Evolutionary conservation across 805 yeast species (phyloP), one percentile per base, ranked within the genome.

Genomic region (Candida loeiensis): DNA sequence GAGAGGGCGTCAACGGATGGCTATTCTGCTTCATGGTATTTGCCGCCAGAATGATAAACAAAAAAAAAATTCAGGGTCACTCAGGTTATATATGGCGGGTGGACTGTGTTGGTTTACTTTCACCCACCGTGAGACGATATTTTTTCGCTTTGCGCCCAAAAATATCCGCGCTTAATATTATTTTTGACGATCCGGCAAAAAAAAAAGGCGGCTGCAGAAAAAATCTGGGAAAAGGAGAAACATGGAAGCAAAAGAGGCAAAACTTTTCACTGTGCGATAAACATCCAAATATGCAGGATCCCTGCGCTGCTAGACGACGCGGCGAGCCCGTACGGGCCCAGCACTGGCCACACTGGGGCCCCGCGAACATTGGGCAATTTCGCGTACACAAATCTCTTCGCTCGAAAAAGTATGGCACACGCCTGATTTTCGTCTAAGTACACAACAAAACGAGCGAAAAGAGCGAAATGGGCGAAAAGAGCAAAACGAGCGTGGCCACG

Each of bases 1-100:
- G 30, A 19, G 33, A 20, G 18, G 39, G 39, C 20, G 39, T 36
- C 21, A 30, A 30, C 33, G 33, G 33, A 12, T 16, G 31, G 11
- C 24, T 21, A 9, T 27, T 27, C 6, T 27, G 20, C 21, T 30
- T 30, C 33, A 30, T 30, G n/a, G n/a, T 11, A n/a, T 8, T 14
- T 15, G 33, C 17, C 18, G 31, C 17, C n/a, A 28, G 14, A 4
- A 25, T 25, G 28, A n/a, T 8, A 14, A 15, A 27, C 31, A 8
- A 9, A 17, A 13, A 8, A 5, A 16, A 30, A 30, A 30, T 17
- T 4, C 20, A 11, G 21, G 18, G 7, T 9, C 18, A 17, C n/a
- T 9, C 11, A 18, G 11, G 13, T 15, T 30, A 30, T 30, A 30
- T 30, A 30, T 30, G 21, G 33, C 33, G n/a, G 21, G 31, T 27